A percentile compares a stretch with the other conserved stretches of the same genome.
Evolutionary conservation across 805 yeast genomes (phyloP).

Genomic region (Teunomyces cretensis): DNA sequence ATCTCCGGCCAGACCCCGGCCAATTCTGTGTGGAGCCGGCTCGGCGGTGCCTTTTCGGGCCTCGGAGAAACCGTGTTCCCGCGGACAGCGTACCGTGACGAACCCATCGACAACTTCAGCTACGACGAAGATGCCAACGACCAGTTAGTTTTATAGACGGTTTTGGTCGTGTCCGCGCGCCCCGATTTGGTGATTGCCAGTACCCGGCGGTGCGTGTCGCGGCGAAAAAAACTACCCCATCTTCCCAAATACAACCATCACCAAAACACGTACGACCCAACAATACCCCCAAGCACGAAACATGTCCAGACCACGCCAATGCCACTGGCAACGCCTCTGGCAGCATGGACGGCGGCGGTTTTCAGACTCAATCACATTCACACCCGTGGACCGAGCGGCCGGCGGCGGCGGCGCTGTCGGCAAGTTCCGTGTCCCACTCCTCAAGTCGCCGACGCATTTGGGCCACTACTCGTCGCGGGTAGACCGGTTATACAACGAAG

Average conservation of each 20-base stretch:
- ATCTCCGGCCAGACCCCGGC: conserved; percentile 1
- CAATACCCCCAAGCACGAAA: not conserved
- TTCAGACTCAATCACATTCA: conserved; percentile 26
- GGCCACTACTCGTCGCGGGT: conserved; percentile 82
- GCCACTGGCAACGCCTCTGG: not conserved
- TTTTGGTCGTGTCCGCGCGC: no score
- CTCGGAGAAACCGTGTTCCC: conserved; percentile 17
- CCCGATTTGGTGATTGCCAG: no score
- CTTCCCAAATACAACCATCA: no score
- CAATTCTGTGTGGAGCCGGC: conserved; percentile 24
- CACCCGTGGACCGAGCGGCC: conserved; percentile 21
- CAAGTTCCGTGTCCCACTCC: conserved; percentile 51
- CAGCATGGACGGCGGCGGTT: conserved; percentile 7
- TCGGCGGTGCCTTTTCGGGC: conserved; percentile 25
- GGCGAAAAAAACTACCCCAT: no score
- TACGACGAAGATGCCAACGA: conserved; percentile 38
- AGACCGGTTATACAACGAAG: conserved; percentile 79
- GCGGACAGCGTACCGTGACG: conserved; percentile 22
- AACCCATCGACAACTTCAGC: conserved; percentile 28
- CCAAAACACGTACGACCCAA: not conserved
- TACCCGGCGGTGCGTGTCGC: no score
- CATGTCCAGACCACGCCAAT: no score
- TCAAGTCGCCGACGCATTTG: conserved; percentile 66
- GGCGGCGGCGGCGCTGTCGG: conserved; percentile 17
- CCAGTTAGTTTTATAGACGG: conserved; percentile 26